A percentile compares a stretch with the other conserved stretches of the same genome.
phyloP scores from a whole-genome alignment of 306 rosid species.

The Prunus padus region DNA sequence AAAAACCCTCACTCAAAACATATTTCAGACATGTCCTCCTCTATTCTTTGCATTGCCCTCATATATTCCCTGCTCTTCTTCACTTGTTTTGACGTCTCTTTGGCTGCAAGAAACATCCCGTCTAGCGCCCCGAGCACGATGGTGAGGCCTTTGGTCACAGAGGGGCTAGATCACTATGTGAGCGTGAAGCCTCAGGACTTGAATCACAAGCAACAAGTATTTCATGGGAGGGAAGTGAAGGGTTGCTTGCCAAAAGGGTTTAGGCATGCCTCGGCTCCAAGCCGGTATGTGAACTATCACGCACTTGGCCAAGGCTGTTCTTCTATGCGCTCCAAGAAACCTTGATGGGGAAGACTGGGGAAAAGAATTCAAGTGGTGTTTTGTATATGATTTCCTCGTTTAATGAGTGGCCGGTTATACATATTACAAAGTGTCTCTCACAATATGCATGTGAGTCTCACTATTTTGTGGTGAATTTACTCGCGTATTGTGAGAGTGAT shows the following conservation, averaged over 20 bases:
- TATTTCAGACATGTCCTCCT: constrained; percentile 35
- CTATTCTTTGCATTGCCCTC: constrained; percentile 20
- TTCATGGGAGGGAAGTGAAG: constrained; percentile 48
- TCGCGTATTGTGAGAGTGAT: neutral
- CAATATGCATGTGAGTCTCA: neutral
- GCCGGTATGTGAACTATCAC: constrained; percentile 65
- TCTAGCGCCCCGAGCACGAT: constrained; percentile 82
- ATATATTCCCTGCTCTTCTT: constrained; percentile 42
- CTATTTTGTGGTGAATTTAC: neutral
- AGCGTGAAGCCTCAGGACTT: constrained; percentile 41
- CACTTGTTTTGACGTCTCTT: constrained; percentile 24
- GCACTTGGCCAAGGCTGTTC: constrained; percentile 48
- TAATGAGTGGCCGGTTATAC: neutral
- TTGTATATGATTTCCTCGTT: constrained; percentile 43
- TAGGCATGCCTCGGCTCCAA: constrained; percentile 68
- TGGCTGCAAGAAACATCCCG: constrained; percentile 64
- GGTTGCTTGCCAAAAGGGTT: constrained; percentile 73
- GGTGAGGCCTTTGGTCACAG: constrained; percentile 58
- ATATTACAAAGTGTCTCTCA: neutral
- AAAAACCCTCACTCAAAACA: neutral
- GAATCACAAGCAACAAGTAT: constrained; percentile 40
- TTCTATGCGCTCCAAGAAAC: constrained; percentile 36
- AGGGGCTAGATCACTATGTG: constrained; percentile 35
- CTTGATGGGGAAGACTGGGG: constrained; percentile 27
- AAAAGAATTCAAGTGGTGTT: constrained; percentile 2